Conservation (phyloP, 768 basidiomycete genomes). For the Mycena metata region DNA sequence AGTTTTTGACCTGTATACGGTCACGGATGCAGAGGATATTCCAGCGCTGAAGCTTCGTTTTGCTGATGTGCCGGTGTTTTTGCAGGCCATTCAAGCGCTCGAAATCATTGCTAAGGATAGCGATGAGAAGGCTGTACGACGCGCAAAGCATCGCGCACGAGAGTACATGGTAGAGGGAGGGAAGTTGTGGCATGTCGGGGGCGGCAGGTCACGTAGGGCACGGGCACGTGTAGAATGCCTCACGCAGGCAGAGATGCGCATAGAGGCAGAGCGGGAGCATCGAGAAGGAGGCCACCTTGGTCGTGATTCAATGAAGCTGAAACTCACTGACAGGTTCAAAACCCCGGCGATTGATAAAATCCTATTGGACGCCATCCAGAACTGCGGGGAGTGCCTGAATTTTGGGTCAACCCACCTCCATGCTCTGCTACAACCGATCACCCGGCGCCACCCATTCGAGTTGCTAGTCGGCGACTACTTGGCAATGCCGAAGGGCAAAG, state of each 20-base stretch:
- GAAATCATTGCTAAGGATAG: conserved; percentile 29
- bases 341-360: conserved; percentile 38
- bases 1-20: conserved; percentile 25
- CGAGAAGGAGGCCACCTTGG: conserved; percentile 39
- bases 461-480: no score
- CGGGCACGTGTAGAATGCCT: not conserved
- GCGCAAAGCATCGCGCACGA: no score
- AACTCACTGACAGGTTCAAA: conserved; percentile 13
- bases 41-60: conserved; percentile 21
- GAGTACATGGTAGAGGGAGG: conserved; percentile 22
- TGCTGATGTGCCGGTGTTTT: conserved; percentile 23
- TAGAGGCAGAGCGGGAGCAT: not conserved
- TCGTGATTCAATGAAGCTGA: conserved; percentile 38
- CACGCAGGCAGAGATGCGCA: not conserved
- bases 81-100: conserved; percentile 12
- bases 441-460: conserved; percentile 42
- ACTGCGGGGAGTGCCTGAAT: conserved; percentile 41
- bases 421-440: conserved; percentile 47
- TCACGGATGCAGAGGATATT: not conserved
- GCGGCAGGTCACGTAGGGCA: not conserved
- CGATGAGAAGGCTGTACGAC: not conserved
- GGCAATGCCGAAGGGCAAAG: no score
- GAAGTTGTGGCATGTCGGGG: conserved; percentile 22
- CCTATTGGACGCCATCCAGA: conserved; percentile 36
- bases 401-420: no score